These are phyloP conservation scores for Fomitopsis serialis DNA, from an alignment of 768 basidiomycete species.

Conservation along the genomic window DNA sequence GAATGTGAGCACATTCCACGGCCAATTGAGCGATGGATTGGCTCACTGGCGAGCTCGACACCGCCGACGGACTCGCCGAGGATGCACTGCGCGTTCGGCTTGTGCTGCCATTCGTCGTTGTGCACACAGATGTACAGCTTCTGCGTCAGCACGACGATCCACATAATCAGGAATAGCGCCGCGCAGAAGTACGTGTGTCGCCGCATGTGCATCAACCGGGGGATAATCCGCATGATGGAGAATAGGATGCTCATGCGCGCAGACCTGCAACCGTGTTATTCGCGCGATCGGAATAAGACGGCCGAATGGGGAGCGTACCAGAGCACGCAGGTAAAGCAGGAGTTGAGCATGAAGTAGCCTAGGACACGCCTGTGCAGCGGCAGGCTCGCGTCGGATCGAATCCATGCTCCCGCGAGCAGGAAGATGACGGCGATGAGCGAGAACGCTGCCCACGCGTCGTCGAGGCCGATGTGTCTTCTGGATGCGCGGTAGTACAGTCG, in stretches of 20 bases:
- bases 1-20: background rate
- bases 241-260: conserved; percentile 14
- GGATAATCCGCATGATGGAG: conserved; percentile 13
- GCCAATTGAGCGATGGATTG: background rate
- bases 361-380: conserved; percentile 5
- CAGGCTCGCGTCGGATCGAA: background rate
- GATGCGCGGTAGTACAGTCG: conserved; percentile 9
- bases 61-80: conserved; percentile 10
- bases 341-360: conserved; percentile 13
- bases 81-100: conserved; percentile 11
- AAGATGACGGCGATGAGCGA: conserved; percentile 5
- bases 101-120: conserved; percentile 9
- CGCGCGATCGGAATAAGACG: background rate
- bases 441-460: conserved; percentile 14
- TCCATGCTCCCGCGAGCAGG: conserved; percentile 13
- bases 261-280: conserved; percentile 1
- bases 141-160: conserved; percentile 8
- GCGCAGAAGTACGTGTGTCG: conserved; percentile 4
- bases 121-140: conserved; percentile 11
- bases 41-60: conserved; percentile 12
- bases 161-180: conserved; percentile 8
- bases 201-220: conserved; percentile 9
- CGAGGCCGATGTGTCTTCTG: conserved; percentile 10
- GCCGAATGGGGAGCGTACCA: conserved; percentile 3
- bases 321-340: conserved; percentile 12